These are phyloP conservation scores for Agrocybe chaxingu DNA, from an alignment of 768 basidiomycete species.

Conservation along the genomic window DNA sequence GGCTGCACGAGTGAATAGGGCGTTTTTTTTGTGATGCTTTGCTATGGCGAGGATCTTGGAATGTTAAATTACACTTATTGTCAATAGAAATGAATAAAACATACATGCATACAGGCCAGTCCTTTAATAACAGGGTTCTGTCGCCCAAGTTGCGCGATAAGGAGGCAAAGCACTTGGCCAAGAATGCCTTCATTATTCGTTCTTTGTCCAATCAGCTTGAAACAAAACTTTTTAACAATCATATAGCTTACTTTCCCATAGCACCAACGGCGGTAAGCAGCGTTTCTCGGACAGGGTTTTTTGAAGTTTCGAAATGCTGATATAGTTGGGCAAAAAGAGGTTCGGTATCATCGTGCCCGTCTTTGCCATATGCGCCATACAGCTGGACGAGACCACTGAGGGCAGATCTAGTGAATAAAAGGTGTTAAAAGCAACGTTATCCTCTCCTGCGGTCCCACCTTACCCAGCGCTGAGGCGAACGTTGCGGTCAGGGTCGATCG, in stretches of 20 bases:
- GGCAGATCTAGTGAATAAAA: conserved; percentile 35
- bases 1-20: conserved; percentile 69
- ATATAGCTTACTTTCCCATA: conserved; percentile 43
- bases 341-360: conserved; percentile 32
- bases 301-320: conserved; percentile 42
- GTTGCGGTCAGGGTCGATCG: conserved; percentile 52
- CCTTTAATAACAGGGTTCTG: conserved; percentile 69
- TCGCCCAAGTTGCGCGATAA: conserved; percentile 67
- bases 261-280: conserved; percentile 57
- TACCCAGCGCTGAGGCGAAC: conserved; percentile 72
- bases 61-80: background rate
- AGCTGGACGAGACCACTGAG: conserved; percentile 44
- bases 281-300: conserved; percentile 57
- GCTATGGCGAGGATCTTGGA: conserved; percentile 56
- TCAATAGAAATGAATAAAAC: conserved; percentile 14
- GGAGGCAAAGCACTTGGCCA: conserved; percentile 53
- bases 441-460: conserved; percentile 14
- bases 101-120: conserved; percentile 64
- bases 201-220: conserved; percentile 26
- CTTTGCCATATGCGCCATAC: conserved; percentile 31
- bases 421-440: background rate
- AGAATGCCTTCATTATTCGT: conserved; percentile 48
- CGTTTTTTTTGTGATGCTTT: conserved; percentile 56
- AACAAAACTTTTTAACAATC: background rate
- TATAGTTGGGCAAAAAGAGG: conserved; percentile 43